Evolutionary conservation across 805 yeast genomes (phyloP).

Genomic region (Saccharomycopsis sp.): DNA sequence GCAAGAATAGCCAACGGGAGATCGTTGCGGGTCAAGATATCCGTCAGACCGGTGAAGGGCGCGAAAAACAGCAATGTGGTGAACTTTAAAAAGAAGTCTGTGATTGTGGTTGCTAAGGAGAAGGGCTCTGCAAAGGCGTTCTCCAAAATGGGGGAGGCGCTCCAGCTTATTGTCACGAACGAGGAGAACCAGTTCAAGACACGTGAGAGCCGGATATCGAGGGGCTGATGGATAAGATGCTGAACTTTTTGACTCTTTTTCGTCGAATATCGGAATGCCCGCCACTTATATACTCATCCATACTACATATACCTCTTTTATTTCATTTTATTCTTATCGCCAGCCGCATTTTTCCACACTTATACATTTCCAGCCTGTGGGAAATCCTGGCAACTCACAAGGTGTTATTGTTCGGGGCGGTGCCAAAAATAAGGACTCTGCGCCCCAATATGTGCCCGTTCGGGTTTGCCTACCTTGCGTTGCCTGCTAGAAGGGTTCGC

Average conservation of each 20-base stretch:
- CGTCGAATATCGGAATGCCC: background rate
- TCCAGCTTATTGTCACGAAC: slow-evolving; percentile 38
- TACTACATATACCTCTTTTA: background rate
- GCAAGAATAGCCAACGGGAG: slow-evolving; percentile 38
- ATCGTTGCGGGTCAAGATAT: slow-evolving; percentile 41
- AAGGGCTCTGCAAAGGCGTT: slow-evolving; percentile 44
- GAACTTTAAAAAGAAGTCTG: slow-evolving; percentile 32
- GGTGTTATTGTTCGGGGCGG: no score
- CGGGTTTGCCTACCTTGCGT: no score
- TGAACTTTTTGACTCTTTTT: no score
- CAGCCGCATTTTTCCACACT: no score
- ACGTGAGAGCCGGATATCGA: slow-evolving; percentile 9
- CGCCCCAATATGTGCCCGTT: no score
- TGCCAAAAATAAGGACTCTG: no score
- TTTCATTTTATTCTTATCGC: background rate
- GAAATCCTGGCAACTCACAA: no score
- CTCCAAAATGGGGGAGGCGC: slow-evolving; percentile 36
- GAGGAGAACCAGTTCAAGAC: slow-evolving; percentile 30
- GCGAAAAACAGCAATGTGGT: slow-evolving; percentile 1
- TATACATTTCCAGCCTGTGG: no score
- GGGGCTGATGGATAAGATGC: no score
- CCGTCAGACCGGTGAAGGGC: slow-evolving; percentile 26
- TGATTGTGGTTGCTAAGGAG: slow-evolving; percentile 36
- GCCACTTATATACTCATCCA: background rate
- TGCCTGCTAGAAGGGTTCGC: no score